Evolutionary conservation across 371 early-diverging fungal genomes (phyloP).

Genomic region (Saksenaea vasiformis): DNA sequence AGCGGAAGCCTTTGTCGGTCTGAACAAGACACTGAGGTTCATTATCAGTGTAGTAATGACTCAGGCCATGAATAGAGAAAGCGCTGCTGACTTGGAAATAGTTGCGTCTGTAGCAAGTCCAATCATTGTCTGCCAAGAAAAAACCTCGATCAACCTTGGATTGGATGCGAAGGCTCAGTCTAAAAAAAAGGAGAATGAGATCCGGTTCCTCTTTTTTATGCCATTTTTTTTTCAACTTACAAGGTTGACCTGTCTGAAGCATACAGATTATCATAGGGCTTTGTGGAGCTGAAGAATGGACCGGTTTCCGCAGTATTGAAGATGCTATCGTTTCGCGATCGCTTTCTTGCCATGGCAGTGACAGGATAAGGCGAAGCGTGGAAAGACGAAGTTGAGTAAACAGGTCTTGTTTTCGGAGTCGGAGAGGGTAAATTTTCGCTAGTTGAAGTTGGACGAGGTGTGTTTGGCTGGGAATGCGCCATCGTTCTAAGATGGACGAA

Average conservation of each 20-base stretch:
- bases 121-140: conserved; percentile 72
- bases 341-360: conserved; percentile 31
- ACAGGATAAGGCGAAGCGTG: conserved; percentile 34
- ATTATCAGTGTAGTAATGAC: conserved; percentile 31
- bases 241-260: conserved; percentile 47
- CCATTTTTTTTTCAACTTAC: conserved; percentile 31
- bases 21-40: conserved; percentile 57
- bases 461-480: conserved; percentile 50
- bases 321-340: conserved; percentile 31
- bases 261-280: conserved; percentile 53
- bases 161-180: conserved; percentile 34
- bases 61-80: conserved; percentile 52
- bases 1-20: conserved; percentile 27
- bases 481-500: conserved; percentile 32
- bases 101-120: conserved; percentile 91
- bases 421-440: conserved; percentile 17
- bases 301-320: conserved; percentile 27
- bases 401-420: conserved; percentile 19
- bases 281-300: conserved; percentile 58
- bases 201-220: background rate
- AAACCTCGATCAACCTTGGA: conserved; percentile 75
- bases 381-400: conserved; percentile 33
- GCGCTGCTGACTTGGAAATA: conserved; percentile 82
- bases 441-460: conserved; percentile 44
- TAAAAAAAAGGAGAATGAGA: conserved; percentile 5